Conservation (phyloP, 257 asterid species). For the Solanum virginianum region DNA sequence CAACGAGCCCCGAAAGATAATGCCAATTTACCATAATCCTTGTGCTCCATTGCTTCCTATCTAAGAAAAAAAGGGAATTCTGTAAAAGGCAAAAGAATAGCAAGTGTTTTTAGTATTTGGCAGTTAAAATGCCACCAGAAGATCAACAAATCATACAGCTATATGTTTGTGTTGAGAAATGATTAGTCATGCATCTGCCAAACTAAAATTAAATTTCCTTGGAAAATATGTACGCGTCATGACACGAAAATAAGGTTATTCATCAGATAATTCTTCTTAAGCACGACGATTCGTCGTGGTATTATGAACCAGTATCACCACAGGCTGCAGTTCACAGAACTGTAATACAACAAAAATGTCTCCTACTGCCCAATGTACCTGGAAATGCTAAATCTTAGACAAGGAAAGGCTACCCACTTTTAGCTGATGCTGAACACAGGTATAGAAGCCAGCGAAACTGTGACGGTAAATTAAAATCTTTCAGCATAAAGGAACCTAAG, state of each 20-base stretch:
- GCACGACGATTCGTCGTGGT: neutral
- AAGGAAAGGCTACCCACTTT: neutral
- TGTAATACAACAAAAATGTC: neutral
- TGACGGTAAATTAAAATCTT: neutral
- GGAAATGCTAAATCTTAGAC: neutral
- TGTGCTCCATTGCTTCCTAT: neutral
- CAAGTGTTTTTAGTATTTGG: neutral
- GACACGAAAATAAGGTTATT: neutral
- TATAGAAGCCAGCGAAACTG: slow-evolving; percentile 13
- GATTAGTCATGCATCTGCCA: neutral
- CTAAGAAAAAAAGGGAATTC: neutral
- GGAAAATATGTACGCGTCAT: neutral
- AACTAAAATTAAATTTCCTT: neutral
- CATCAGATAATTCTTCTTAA: neutral
- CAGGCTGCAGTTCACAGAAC: neutral
- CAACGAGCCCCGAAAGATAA: neutral
- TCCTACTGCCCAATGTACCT: neutral
- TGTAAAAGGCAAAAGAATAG: neutral
- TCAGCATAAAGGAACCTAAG: neutral
- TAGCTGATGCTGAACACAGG: slow-evolving; percentile 26
- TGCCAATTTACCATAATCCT: neutral
- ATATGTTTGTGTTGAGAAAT: neutral
- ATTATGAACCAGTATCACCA: neutral
- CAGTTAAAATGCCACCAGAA: neutral
- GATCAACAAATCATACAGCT: neutral